Conservation (phyloP, 257 asterid species). For the Przewalskia tangutica region DNA sequence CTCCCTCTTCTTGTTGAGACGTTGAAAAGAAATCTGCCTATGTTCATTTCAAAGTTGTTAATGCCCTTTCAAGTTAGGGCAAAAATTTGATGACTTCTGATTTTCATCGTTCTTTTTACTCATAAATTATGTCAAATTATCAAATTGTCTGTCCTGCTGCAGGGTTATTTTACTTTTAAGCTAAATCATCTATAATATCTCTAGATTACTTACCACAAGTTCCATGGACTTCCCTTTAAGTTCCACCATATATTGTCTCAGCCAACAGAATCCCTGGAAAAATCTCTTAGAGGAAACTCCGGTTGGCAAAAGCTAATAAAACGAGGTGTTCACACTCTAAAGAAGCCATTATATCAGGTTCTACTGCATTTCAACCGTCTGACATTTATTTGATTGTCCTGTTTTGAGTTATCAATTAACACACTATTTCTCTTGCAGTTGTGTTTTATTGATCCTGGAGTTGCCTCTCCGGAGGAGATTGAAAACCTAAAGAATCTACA, state of each 20-base stretch:
- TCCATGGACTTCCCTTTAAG: not conserved
- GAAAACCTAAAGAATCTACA: slow-evolving; percentile 56
- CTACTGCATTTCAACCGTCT: not conserved
- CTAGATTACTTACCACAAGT: slow-evolving; percentile 5
- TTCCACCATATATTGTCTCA: slow-evolving; percentile 11
- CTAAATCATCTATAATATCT: not conserved
- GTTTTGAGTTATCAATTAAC: not conserved
- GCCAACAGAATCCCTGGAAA: slow-evolving; percentile 46
- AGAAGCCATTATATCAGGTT: slow-evolving; percentile 74
- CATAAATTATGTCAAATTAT: not conserved
- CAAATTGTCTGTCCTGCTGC: not conserved
- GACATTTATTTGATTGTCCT: not conserved
- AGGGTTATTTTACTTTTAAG: not conserved
- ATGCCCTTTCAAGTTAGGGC: not conserved
- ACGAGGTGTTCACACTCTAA: slow-evolving; percentile 80
- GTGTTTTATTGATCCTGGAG: slow-evolving; percentile 70
- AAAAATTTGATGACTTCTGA: not conserved
- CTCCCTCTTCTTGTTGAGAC: not conserved
- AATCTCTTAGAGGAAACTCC: slow-evolving; percentile 23
- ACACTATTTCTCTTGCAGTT: slow-evolving; percentile 33
- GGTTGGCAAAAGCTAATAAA: slow-evolving; percentile 80
- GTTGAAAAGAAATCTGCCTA: not conserved
- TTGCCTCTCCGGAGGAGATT: slow-evolving; percentile 60
- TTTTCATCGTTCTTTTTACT: not conserved
- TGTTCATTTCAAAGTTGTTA: not conserved